phyloP scores from a whole-genome alignment of 768 basidiomycete genomes.

The Boletus fagicola region DNA sequence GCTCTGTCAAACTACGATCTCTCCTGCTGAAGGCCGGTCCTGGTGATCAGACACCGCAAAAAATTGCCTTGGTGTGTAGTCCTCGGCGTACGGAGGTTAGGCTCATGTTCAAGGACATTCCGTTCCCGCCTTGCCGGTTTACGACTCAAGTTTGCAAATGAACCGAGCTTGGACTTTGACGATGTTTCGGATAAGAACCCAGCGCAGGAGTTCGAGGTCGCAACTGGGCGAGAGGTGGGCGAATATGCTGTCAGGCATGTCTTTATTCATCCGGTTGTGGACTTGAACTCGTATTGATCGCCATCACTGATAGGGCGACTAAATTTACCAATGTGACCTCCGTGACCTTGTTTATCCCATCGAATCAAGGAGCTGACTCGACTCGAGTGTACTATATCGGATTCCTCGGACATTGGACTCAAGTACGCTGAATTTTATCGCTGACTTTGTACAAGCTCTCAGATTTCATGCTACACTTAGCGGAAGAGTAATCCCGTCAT shows the following conservation, averaged over 20 bases:
- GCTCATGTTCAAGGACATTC: not conserved
- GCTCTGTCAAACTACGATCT: slow-evolving; percentile 79
- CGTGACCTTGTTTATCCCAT: slow-evolving; percentile 80
- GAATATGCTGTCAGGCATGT: slow-evolving; percentile 82
- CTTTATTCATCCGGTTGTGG: not conserved
- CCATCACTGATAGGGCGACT: slow-evolving; percentile 53
- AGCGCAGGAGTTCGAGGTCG: slow-evolving; percentile 70
- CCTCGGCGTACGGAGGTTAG: not conserved
- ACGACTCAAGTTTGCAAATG: slow-evolving; percentile 68
- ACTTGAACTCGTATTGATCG: not conserved
- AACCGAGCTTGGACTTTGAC: slow-evolving; percentile 77
- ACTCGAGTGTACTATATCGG: slow-evolving; percentile 82
- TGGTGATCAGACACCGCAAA: slow-evolving; percentile 69
- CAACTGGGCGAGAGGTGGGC: slow-evolving; percentile 71
- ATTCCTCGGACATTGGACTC: slow-evolving; percentile 77
- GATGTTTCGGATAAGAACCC: slow-evolving; percentile 62
- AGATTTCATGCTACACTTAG: slow-evolving; percentile 38
- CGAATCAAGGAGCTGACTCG: slow-evolving; percentile 74
- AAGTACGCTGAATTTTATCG: slow-evolving; percentile 43
- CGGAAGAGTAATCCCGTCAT: slow-evolving; percentile 75
- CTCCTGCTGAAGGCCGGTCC: slow-evolving; percentile 86
- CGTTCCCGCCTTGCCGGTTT: not conserved
- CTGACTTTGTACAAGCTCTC: not conserved
- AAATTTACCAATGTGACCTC: slow-evolving; percentile 84
- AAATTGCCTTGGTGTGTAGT: slow-evolving; percentile 62